phyloP scores from a whole-genome alignment of 2,329 filamentous ascomycete species.

The Sarocladium oryzae region DNA sequence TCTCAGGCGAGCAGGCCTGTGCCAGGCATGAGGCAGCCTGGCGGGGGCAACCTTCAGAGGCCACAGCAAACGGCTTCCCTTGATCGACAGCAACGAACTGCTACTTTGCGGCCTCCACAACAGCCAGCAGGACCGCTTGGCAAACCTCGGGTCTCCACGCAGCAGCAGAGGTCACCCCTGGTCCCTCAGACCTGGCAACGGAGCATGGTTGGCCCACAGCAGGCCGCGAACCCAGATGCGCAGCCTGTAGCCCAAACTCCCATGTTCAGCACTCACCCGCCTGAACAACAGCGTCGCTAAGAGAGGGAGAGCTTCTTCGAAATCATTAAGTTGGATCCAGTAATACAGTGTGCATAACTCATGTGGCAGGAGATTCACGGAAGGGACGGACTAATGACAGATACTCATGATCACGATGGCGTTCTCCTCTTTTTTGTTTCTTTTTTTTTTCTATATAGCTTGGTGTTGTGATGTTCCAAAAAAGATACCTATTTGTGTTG shows the following conservation, averaged over 20 bases:
- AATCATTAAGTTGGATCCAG: too few species aligned
- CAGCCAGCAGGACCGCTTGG: too few species aligned
- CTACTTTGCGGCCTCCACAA: too few species aligned
- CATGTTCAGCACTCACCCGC: not conserved
- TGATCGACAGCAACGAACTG: too few species aligned
- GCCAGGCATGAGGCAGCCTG: not conserved
- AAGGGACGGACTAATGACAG: too few species aligned
- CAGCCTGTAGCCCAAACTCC: not conserved
- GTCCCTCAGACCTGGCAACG: not conserved
- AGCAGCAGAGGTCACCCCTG: not conserved
- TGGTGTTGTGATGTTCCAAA: too few species aligned
- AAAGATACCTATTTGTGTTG: slow-evolving; percentile 1
- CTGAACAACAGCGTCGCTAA: not conserved
- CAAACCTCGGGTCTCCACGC: not conserved
- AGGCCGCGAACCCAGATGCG: not conserved
- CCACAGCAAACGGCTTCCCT: not conserved
- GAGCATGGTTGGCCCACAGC: not conserved
- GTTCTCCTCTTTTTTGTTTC: not conserved
- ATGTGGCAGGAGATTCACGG: too few species aligned
- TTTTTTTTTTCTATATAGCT: not conserved
- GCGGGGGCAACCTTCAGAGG: too few species aligned
- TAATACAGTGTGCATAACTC: too few species aligned
- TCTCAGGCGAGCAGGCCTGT: not conserved
- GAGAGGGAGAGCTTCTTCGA: too few species aligned
- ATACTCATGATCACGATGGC: not conserved